Evolutionary conservation across 345 rosid genomes (phyloP), one percentile per base, ranked within the genome.

Genomic region (Populus tremula): DNA sequence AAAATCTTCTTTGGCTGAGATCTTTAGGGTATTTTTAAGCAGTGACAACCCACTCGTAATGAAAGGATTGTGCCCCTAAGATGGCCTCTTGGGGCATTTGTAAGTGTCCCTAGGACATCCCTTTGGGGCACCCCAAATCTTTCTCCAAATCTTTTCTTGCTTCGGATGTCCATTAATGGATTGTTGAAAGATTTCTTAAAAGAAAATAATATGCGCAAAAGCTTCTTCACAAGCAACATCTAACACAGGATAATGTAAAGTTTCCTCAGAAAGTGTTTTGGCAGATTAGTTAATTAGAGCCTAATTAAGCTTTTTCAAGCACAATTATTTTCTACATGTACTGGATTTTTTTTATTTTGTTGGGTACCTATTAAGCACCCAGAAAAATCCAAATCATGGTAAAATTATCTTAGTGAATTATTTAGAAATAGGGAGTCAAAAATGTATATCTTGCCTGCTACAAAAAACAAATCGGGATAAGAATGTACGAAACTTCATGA

Each of bases 121-220:
- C 54, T 17, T 23, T 45, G 73, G 73, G 73, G 73, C 59, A 70
- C 25, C 36, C 73, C 17, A 16, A 70, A 25, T 54, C 33, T 70
- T 70, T 31, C 54, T 47, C 38, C 1, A 70, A 25, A 27, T 45
- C 72, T 16, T 41, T 27, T 41, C 72, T 70, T 25, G 18, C 43
- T 35, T 35, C 35, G 69, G 69, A 35, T 27, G 38, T 10, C 23
- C 29, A 69, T 41, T 16, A 23, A 18, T 69, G 31, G 23, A 69
- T n/a, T 69, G 21, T 69, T 41, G 23, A 8, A 69, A 41, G 5
- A 53, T 41, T 21, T 5, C 23, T 69, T 69, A 0, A 41, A 41
- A 41, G 33, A 33, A 33, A 41, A 23, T 41, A 38, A 9, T 13
- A 64, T 1, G 68, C 31, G 31, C 68, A 16, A 64, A 64, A 64